Percentiles rank a stretch among this genome's conserved stretches.
These are phyloP conservation scores for Cyclotella cryptica DNA, from an alignment of 108 stramenopile species.

Conservation along the genomic window DNA sequence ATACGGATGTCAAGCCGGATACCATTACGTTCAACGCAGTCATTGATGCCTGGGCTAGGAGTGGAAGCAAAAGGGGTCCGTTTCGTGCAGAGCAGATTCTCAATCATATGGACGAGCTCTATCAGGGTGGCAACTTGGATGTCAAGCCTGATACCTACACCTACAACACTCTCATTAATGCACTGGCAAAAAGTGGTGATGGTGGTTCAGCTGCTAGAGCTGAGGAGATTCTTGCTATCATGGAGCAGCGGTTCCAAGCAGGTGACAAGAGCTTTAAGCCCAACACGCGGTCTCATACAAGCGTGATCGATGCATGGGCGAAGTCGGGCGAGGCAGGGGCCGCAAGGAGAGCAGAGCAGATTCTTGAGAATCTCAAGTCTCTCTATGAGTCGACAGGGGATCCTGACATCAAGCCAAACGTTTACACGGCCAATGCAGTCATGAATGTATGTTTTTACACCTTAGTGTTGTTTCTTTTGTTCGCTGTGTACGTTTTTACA, in stretches of 20 bases:
- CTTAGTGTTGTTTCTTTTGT: background rate
- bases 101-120: slow-evolving; percentile 90
- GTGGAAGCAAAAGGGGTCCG: slow-evolving; percentile 80
- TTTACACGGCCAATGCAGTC: slow-evolving; percentile 65
- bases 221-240: slow-evolving; percentile 57
- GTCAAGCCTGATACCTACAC: slow-evolving; percentile 89
- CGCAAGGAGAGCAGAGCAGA: slow-evolving; percentile 63
- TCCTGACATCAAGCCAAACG: slow-evolving; percentile 58
- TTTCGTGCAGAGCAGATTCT: slow-evolving; percentile 87
- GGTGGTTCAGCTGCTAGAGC: slow-evolving; percentile 61
- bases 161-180: slow-evolving; percentile 81
- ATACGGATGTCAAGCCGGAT: slow-evolving; percentile 67
- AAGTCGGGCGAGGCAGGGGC: slow-evolving; percentile 61
- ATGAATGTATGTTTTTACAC: slow-evolving; percentile 48
- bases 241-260: slow-evolving; percentile 53
- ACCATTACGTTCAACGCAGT: slow-evolving; percentile 88
- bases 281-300: slow-evolving; percentile 56
- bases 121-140: slow-evolving; percentile 76
- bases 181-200: slow-evolving; percentile 59
- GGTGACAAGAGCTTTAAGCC: slow-evolving; percentile 62
- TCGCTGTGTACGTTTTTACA: background rate
- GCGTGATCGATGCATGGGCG: slow-evolving; percentile 75
- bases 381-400: slow-evolving; percentile 53
- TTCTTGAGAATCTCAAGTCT: slow-evolving; percentile 54
- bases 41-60: slow-evolving; percentile 85